Base-by-base conservation (phyloP, 495 filamentous ascomycete genomes). In the Aspergillus saccharolyticus region DNA sequence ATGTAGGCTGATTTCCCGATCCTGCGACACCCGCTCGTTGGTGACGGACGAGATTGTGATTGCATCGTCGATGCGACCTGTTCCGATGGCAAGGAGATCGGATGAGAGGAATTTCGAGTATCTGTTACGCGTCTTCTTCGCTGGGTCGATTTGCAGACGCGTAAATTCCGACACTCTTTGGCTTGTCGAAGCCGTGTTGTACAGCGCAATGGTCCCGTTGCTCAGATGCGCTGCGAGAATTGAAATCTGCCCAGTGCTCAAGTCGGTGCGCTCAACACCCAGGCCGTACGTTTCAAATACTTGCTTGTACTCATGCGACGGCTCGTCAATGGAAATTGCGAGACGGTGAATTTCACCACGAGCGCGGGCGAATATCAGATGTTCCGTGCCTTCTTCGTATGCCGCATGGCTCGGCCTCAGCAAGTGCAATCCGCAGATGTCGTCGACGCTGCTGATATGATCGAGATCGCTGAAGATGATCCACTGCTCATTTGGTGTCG, bases 371-470 rank as follows among this genome's bases (percentile, higher is more conserved):
- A 75, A 71, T 8, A 78, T 74, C 52, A 78, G 24, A 58, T 75
- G 67, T 49, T 70, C 72, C 4, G 66, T 63, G 14, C 69, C 69
- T 1, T 18, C 48, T 17, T 61, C 54, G 55, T 69, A 64, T 19
- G 52, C 59, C 49, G 52, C 58, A 51, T 80, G 75, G 12, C 71
- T 60, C 4, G 77, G 68, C 15, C 68, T 59, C 22, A 88, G 60
- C 1, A 88, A 59, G 63, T 82, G 80, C 15, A 88, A 22, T 14
- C 78, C 72, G 33, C 80, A 82, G 45, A 88, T 81, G 68, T 89
- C 86, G 60, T 87, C 86, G 52, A 74, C 73, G n/a, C 84, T 85
- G 57, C 80, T 83, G 10, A 66, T 61, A 52, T 76, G 66, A 4
- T 78, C 71, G 24, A 76, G 55, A 44, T 82, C 76, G 56, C 80